phyloP scores from a whole-genome alignment of 164 flowering plant genomes.

The Macadamia tetraphylla region DNA sequence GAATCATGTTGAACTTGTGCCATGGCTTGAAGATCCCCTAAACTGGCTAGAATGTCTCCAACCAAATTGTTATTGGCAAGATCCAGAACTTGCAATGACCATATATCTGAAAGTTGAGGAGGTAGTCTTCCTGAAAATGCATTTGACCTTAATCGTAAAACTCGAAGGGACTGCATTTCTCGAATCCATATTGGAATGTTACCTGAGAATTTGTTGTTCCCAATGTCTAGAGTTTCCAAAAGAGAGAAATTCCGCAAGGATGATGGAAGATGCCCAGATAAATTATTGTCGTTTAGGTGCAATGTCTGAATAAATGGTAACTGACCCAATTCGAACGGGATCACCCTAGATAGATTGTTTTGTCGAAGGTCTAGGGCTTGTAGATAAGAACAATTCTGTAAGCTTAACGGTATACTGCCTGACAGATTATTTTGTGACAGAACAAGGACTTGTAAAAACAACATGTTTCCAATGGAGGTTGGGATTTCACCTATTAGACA shows the following conservation, averaged over 20 bases:
- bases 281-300: constrained; percentile 30
- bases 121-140: constrained; percentile 28
- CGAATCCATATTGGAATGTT: constrained; percentile 34
- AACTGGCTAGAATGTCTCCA: constrained; percentile 32
- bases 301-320: constrained; percentile 29
- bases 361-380: constrained; percentile 29
- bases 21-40: constrained; percentile 28
- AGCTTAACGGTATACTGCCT: constrained; percentile 34
- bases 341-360: constrained; percentile 32
- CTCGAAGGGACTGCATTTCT: constrained; percentile 14
- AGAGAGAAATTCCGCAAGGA: constrained; percentile 25
- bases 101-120: constrained; percentile 18
- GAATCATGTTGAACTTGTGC: neutral
- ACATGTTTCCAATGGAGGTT: constrained; percentile 27
- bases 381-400: constrained; percentile 28
- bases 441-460: constrained; percentile 27
- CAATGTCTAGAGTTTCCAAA: constrained; percentile 37
- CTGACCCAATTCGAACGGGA: constrained; percentile 33
- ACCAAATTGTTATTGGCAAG: constrained; percentile 35
- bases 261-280: constrained; percentile 34
- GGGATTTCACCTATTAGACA: constrained; percentile 38
- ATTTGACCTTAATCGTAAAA: constrained; percentile 31
- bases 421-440: constrained; percentile 35
- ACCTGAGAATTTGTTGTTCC: constrained; percentile 31
- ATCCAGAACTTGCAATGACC: constrained; percentile 33